Base-by-base conservation (phyloP, 768 basidiomycete species). In the Auricularia sp. region DNA sequence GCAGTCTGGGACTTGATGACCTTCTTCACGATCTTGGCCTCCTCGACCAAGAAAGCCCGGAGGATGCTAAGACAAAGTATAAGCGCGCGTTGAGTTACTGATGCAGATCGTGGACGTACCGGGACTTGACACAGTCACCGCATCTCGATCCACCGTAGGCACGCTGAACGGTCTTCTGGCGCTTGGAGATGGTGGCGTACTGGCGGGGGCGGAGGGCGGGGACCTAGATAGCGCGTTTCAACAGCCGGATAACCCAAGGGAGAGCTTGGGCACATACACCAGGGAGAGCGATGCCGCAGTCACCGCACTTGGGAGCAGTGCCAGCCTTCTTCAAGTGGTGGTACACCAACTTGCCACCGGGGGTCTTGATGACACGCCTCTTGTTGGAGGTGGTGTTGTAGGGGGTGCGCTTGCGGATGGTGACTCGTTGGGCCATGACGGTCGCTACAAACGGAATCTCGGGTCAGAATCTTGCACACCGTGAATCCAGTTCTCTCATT, bases 371-470 rank as follows among this genome's bases (percentile, higher is more conserved):
- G 69, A 98, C 84, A 71, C 94, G 88, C 75, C 95, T 84, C 74
- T 92, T 87, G 85, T 89, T 94, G 65, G 96, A 98, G 72, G 87
- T 87, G 78, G 97, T 98, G 87, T 97, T 98, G 85, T 99, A 97
- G 21, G 93, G 87, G 70, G 88, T 88, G 76, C 97, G 93, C 80
- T 97, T 99, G 82, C 97, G 90, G 81, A 99, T 92, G 72, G 94
- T 97, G 73, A 99, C 95, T 75, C 97, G 93, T 87, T 98, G 96
- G 79, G 93, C 93, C 96, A 98, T 98, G n/a, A n/a, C n/a, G n/a
- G n/a, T n/a, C n/a, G n/a, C n/a, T n/a, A n/a, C n/a, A n/a, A n/a
- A n/a, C n/a, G n/a, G n/a, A n/a, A n/a, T n/a, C n/a, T n/a, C n/a
- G n/a, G n/a, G n/a, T n/a, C n/a, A n/a, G n/a, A n/a, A n/a, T n/a